Conservation (phyloP, 306 rosid genomes). For the Spatholobus suberectus region DNA sequence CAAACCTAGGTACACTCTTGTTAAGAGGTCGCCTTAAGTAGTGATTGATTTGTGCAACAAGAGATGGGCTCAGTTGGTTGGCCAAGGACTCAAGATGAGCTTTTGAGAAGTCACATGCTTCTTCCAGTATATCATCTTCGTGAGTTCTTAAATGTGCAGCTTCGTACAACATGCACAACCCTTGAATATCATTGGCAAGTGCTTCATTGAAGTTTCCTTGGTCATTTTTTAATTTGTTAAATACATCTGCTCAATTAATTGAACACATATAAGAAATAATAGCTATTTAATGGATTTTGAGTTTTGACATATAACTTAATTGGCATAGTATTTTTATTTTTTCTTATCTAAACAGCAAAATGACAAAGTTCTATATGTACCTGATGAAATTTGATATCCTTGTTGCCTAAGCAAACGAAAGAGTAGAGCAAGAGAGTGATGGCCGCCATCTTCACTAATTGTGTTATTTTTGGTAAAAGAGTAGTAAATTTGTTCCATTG, state of each 20-base stretch:
- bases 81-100: conserved; percentile 12
- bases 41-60: background rate
- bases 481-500: background rate
- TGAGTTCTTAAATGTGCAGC: conserved; percentile 46
- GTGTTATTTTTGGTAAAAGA: background rate
- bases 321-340: background rate
- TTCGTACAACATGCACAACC: conserved; percentile 57
- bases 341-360: background rate
- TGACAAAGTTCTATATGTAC: background rate
- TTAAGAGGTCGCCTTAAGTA: conserved; percentile 17
- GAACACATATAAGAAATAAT: background rate
- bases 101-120: conserved; percentile 43
- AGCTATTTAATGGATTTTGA: background rate
- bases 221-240: conserved; percentile 40
- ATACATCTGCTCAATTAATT: conserved; percentile 32
- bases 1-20: background rate
- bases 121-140: conserved; percentile 49
- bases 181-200: background rate
- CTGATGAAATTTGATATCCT: background rate
- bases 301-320: background rate
- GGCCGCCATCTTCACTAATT: background rate
- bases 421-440: conserved; percentile 2
- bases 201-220: conserved; percentile 41
- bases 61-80: background rate
- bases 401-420: conserved; percentile 34